These are phyloP conservation scores for Monosporascus sp. DNA, from an alignment of 2,329 filamentous ascomycete genomes.

Conservation along the genomic window DNA sequence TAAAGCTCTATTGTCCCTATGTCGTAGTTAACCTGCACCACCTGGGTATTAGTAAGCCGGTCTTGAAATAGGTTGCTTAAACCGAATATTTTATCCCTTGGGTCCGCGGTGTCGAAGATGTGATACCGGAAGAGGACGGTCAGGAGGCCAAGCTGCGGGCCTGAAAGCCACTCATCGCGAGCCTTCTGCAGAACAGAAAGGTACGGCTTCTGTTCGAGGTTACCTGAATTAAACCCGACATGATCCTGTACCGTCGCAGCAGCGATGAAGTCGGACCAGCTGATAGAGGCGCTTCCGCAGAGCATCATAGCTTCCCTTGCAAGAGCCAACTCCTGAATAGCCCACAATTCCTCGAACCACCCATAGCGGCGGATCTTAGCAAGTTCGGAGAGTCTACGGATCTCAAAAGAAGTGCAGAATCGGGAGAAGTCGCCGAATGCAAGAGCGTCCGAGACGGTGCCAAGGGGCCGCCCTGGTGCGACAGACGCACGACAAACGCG, in stretches of 20 bases:
- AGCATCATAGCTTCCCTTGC: slow-evolving; percentile 3
- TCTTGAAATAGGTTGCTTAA: slow-evolving; percentile 11
- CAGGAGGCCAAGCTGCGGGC: slow-evolving; percentile 7
- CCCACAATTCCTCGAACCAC: background rate
- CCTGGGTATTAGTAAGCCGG: slow-evolving; percentile 1
- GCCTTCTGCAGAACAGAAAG: slow-evolving; percentile 13
- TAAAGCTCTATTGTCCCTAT: slow-evolving; percentile 12
- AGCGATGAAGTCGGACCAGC: slow-evolving; percentile 8
- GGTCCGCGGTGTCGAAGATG: slow-evolving; percentile 15
- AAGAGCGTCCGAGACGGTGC: slow-evolving; percentile 3
- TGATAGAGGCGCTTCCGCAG: slow-evolving; percentile 10
- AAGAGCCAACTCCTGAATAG: background rate
- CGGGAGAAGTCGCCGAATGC: slow-evolving; percentile 5
- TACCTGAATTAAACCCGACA: slow-evolving; percentile 8
- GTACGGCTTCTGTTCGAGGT: slow-evolving; percentile 11
- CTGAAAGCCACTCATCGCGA: slow-evolving; percentile 2
- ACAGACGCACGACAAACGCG: slow-evolving; percentile 4
- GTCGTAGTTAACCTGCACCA: slow-evolving; percentile 14
- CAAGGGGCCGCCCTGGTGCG: slow-evolving; percentile 3
- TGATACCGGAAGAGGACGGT: slow-evolving; percentile 12
- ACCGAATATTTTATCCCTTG: slow-evolving; percentile 18
- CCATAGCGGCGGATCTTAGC: slow-evolving; percentile 8
- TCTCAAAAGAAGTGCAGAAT: slow-evolving; percentile 8
- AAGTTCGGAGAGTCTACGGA: slow-evolving; percentile 8
- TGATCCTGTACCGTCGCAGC: slow-evolving; percentile 13